phyloP scores from a whole-genome alignment of 2,329 filamentous ascomycete species.

The Penicillium sp. region DNA sequence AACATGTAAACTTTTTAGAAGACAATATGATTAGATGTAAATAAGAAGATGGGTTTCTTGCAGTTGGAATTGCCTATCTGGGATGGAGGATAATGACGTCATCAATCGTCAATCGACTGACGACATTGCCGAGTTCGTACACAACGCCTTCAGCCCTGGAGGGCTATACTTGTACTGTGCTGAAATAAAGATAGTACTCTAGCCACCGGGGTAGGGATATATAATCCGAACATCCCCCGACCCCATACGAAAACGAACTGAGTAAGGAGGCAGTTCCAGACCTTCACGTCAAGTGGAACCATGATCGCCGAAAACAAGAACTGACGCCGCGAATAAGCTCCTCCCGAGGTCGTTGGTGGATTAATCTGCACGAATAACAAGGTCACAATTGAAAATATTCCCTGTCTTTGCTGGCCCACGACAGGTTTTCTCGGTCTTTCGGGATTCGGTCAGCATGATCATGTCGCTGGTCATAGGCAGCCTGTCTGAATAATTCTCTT shows the following conservation, averaged over 20 bases:
- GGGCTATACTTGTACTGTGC: no score
- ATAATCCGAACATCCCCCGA: no score
- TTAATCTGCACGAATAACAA: slow-evolving; percentile 5
- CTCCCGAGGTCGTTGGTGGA: not conserved
- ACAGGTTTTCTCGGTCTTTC: slow-evolving; percentile 2
- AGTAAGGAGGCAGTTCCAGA: slow-evolving; percentile 1
- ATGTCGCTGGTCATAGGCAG: slow-evolving; percentile 10
- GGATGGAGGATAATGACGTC: not conserved
- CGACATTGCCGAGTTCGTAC: no score
- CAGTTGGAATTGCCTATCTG: no score
- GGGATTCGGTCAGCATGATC: not conserved
- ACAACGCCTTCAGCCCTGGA: no score
- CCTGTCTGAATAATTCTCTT: not conserved
- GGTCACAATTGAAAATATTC: slow-evolving; percentile 1
- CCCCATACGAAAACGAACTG: not conserved
- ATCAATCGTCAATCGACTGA: not conserved
- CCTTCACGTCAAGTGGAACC: not conserved
- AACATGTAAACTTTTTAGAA: slow-evolving; percentile 34
- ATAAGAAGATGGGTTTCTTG: not conserved
- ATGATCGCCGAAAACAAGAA: not conserved
- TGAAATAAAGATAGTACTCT: no score
- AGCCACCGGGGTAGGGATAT: no score
- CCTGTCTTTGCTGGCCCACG: not conserved
- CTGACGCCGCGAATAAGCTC: not conserved
- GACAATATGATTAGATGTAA: not conserved